These are phyloP conservation scores for Xylaria bambusicola DNA, from an alignment of 495 filamentous ascomycete genomes.

Conservation along the genomic window DNA sequence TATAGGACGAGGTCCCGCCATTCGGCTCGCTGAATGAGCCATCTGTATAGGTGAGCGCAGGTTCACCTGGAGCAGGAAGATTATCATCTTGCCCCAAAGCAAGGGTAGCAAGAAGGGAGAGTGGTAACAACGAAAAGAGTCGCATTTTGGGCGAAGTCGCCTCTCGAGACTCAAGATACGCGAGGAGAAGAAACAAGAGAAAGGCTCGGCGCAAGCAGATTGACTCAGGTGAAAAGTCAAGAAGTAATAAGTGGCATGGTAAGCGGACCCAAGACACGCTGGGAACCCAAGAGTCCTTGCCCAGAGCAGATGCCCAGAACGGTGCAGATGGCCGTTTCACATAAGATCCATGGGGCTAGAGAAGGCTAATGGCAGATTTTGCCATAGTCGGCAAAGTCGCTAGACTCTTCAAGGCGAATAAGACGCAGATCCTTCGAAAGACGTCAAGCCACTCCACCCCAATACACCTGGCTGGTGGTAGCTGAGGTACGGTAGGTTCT, in stretches of 20 bases:
- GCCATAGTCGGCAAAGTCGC: constrained; percentile 2
- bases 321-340: not conserved
- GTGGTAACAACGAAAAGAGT: constrained; percentile 18
- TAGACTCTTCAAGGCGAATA: constrained; percentile 17
- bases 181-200: not conserved
- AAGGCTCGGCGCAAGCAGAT: not conserved
- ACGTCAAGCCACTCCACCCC: not conserved
- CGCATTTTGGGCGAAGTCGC: constrained; percentile 21
- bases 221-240: not conserved
- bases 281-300: not conserved
- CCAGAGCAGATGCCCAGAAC: not conserved
- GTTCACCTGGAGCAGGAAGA: constrained; percentile 23
- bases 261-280: not conserved
- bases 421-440: constrained; percentile 18
- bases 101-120: constrained; percentile 20
- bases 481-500: no score
- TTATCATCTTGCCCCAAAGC: constrained; percentile 22
- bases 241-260: constrained; percentile 1
- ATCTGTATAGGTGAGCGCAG: constrained; percentile 22
- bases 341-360: constrained; percentile 1
- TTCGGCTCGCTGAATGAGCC: constrained; percentile 25
- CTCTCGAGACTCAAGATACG: not conserved
- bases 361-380: not conserved
- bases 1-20: constrained; percentile 22
- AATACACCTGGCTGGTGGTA: not conserved